phyloP scores from a whole-genome alignment of 768 basidiomycete genomes.

The Coprinellus micaceus region DNA sequence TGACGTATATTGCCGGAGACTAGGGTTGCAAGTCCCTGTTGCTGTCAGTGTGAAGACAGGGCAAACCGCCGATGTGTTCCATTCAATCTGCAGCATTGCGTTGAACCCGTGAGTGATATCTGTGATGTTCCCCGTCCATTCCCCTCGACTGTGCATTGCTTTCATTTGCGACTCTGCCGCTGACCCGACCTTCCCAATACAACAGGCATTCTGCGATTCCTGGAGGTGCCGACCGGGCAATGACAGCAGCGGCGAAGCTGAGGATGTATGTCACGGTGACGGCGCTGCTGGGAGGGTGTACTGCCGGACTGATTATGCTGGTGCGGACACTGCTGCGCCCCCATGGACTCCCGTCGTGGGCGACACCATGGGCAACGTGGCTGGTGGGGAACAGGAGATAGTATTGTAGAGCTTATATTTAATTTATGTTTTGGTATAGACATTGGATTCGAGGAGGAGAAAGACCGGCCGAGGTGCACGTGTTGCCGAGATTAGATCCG shows the following conservation, averaged over 20 bases:
- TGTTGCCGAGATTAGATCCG: constrained; percentile 12
- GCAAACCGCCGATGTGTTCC: constrained; percentile 84
- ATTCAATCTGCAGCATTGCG: constrained; percentile 78
- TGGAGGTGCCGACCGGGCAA: constrained; percentile 76
- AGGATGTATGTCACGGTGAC: constrained; percentile 71
- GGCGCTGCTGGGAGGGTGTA: constrained; percentile 68
- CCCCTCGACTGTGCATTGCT: too few relatives aligned
- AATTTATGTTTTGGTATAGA: not conserved
- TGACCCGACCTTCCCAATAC: constrained; percentile 1
- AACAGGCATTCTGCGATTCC: constrained; percentile 64
- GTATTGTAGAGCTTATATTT: constrained; percentile 29
- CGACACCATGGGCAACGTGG: constrained; percentile 64
- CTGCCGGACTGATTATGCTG: constrained; percentile 67
- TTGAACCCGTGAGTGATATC: constrained; percentile 72
- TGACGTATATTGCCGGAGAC: constrained; percentile 89
- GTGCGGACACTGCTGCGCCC: constrained; percentile 67
- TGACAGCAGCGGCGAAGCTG: constrained; percentile 65
- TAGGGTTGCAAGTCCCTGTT: constrained; percentile 90
- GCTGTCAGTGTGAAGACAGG: constrained; percentile 87
- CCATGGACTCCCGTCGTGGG: constrained; percentile 48
- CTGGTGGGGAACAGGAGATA: constrained; percentile 55
- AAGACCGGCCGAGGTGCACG: not conserved
- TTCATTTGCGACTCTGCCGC: too few relatives aligned
- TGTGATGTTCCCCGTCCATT: constrained; percentile 13
- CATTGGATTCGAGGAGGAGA: not conserved